phyloP scores from a whole-genome alignment of 1,284 basidiomycete species.

The Heterobasidion irregulare region DNA sequence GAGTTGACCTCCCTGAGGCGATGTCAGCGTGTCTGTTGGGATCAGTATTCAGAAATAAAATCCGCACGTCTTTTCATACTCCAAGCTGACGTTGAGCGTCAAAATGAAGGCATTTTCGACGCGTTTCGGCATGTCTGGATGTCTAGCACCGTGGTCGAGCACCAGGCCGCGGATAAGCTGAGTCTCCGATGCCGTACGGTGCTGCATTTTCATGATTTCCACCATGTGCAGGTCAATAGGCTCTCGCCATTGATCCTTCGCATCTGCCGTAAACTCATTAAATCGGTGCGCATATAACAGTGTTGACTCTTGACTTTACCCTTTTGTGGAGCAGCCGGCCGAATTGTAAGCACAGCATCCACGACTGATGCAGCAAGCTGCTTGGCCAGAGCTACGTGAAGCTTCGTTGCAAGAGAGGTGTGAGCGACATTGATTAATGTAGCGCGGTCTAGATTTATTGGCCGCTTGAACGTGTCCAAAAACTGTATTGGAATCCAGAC shows the following conservation, averaged over 20 bases:
- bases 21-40: neutral
- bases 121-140: constrained; percentile 99
- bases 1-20: constrained; percentile 93
- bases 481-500: constrained; percentile 45
- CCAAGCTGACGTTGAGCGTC: constrained; percentile 95
- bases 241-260: constrained; percentile 63
- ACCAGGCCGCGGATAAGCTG: constrained; percentile 94
- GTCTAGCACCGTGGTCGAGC: constrained; percentile 91
- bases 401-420: constrained; percentile 93
- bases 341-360: constrained; percentile 91
- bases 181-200: constrained; percentile 97
- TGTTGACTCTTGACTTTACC: constrained; percentile 28
- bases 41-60: neutral
- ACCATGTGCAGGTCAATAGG: constrained; percentile 99
- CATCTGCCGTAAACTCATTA: constrained; percentile 27
- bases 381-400: constrained; percentile 78
- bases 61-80: constrained; percentile 98
- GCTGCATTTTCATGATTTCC: constrained; percentile 99
- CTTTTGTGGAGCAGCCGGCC: constrained; percentile 55
- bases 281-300: neutral
- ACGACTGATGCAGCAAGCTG: constrained; percentile 90
- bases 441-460: constrained; percentile 74
- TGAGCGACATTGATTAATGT: constrained; percentile 90
- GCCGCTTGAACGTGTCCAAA: constrained; percentile 84
- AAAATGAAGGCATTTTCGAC: constrained; percentile 96